A percentile compares a stretch with the other conserved stretches of the same genome.
Evolutionary conservation across 139 green algal genomes (phyloP).

Genomic region (Micractinium sp.): DNA sequence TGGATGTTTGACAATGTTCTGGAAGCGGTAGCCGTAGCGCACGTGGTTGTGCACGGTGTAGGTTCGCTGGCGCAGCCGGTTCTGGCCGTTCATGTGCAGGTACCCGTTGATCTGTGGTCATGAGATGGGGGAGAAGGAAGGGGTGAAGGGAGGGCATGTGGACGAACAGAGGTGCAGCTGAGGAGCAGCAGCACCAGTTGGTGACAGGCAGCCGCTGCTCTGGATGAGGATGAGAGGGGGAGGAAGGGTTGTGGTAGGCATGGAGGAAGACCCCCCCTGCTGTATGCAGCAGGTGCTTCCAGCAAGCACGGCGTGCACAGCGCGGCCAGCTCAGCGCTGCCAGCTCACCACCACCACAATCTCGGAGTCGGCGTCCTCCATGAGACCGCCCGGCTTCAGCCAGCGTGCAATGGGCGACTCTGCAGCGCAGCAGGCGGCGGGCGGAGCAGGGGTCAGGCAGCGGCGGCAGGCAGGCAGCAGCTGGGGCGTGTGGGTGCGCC

Average conservation of each 20-base stretch:
- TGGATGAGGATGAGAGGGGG: too few species aligned
- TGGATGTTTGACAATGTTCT: slow-evolving; percentile 55
- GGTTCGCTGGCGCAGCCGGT: slow-evolving; percentile 60
- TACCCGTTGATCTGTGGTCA: slow-evolving; percentile 58
- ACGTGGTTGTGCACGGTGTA: slow-evolving; percentile 58
- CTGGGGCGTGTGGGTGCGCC: not conserved
- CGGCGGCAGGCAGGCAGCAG: not conserved
- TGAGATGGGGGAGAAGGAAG: not conserved
- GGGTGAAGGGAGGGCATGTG: not conserved
- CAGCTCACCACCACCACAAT: slow-evolving; percentile 66
- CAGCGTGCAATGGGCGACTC: slow-evolving; percentile 35
- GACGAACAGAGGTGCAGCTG: not conserved
- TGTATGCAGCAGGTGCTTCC: too few species aligned
- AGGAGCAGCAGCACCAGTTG: too few species aligned
- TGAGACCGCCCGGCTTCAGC: slow-evolving; percentile 35
- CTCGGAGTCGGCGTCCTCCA: slow-evolving; percentile 58
- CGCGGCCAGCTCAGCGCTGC: too few species aligned
- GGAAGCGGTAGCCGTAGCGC: slow-evolving; percentile 50
- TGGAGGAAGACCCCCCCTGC: too few species aligned
- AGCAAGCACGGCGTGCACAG: too few species aligned
- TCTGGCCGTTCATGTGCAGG: slow-evolving; percentile 49
- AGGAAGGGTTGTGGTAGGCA: too few species aligned
- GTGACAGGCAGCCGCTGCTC: too few species aligned
- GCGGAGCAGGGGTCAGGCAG: slow-evolving; percentile 34
- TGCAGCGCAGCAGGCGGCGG: not conserved